Conservation (phyloP, 805 yeast species). For the Lipomyces kockii region DNA sequence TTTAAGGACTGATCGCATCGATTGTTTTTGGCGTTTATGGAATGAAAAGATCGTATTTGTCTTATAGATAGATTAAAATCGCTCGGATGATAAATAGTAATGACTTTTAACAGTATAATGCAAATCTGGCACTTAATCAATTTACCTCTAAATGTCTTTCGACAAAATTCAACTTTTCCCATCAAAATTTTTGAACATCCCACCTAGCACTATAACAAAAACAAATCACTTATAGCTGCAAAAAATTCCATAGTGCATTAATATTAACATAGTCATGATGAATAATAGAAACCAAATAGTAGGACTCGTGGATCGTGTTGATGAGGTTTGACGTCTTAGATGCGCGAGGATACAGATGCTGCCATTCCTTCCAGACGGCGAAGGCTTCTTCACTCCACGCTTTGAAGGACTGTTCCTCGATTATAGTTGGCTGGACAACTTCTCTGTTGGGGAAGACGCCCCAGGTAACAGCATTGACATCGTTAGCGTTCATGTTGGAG, state of each 20-base stretch:
- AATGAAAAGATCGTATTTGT: neutral
- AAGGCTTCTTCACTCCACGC: constrained; percentile 98
- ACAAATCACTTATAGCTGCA: constrained; percentile 40
- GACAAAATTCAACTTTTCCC: neutral
- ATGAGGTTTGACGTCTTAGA: constrained; percentile 63
- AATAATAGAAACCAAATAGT: constrained; percentile 79
- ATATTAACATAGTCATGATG: constrained; percentile 82
- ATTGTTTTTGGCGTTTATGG: neutral
- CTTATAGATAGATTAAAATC: neutral
- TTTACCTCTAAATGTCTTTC: neutral
- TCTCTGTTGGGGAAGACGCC: constrained; percentile 94
- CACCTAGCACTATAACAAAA: neutral
- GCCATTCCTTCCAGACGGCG: constrained; percentile 91
- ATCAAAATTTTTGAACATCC: neutral
- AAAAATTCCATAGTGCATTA: constrained; percentile 74
- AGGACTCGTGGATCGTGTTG: constrained; percentile 61
- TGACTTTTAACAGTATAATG: neutral
- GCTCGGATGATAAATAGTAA: neutral
- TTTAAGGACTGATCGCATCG: neutral
- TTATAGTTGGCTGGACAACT: constrained; percentile 87
- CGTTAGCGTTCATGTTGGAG: constrained; percentile 60
- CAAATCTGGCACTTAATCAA: neutral
- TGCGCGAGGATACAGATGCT: constrained; percentile 66
- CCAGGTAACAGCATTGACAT: constrained; percentile 82
- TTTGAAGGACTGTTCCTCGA: constrained; percentile 87